Evolutionary conservation across 1,284 basidiomycete species (phyloP).

Genomic region (Cryptococcus sp.): DNA sequence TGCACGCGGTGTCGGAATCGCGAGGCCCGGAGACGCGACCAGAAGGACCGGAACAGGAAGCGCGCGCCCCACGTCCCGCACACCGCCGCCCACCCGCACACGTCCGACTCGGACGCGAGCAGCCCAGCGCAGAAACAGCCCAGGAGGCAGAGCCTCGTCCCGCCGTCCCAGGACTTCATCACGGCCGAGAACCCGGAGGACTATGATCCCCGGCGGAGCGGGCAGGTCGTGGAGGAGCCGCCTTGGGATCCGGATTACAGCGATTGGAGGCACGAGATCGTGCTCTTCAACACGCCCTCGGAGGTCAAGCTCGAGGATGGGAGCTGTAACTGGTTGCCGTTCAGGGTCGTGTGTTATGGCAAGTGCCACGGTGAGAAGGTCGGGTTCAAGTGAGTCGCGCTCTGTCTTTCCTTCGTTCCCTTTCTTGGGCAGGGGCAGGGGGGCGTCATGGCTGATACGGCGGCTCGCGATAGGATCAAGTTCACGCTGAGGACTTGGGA

Average conservation of each 20-base stretch:
- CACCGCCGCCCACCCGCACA: slow-evolving; percentile 21
- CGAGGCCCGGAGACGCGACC: slow-evolving; percentile 59
- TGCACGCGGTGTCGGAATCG: slow-evolving; percentile 79
- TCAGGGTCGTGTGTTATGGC: slow-evolving; percentile 98
- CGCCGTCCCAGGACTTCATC: slow-evolving; percentile 38
- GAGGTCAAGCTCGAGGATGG: slow-evolving; percentile 86
- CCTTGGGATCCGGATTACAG: slow-evolving; percentile 37
- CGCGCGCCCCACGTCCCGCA: slow-evolving; percentile 2
- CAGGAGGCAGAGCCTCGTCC: slow-evolving; percentile 14
- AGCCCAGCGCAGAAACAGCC: slow-evolving; percentile 12
- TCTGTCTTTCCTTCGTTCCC: not conserved
- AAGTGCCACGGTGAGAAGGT: slow-evolving; percentile 97
- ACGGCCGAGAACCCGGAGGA: slow-evolving; percentile 39
- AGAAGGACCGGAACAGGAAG: slow-evolving; percentile 42
- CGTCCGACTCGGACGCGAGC: slow-evolving; percentile 29
- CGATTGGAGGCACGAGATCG: slow-evolving; percentile 61
- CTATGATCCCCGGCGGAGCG: slow-evolving; percentile 37
- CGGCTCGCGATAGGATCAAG: slow-evolving; percentile 62
- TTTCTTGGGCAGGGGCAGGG: no score
- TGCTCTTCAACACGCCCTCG: slow-evolving; percentile 94
- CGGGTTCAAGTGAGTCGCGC: slow-evolving; percentile 64
- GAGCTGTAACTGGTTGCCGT: slow-evolving; percentile 74
- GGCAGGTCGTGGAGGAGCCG: slow-evolving; percentile 44
- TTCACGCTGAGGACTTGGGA: slow-evolving; percentile 80
- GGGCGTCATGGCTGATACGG: not conserved